A percentile compares a stretch with the other conserved stretches of the same genome.
Evolutionary conservation across 2,329 filamentous ascomycete species (phyloP).

Genomic region (Cadophora luteo-olivacea): DNA sequence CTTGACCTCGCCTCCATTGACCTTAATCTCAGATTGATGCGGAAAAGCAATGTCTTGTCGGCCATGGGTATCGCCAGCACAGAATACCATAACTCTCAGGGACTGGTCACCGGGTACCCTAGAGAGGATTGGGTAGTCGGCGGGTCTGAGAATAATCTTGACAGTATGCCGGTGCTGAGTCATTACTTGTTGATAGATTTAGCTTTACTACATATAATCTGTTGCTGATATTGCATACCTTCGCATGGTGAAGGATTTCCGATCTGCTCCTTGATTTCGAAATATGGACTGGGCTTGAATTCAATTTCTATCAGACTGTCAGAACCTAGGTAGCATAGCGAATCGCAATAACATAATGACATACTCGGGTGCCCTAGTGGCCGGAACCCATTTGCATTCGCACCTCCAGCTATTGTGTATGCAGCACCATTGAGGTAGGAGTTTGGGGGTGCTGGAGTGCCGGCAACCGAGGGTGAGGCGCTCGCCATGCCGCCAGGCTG

Average conservation of each 20-base stretch:
- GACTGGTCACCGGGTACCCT: constrained; percentile 37
- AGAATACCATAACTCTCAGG: constrained; percentile 82
- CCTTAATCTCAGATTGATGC: constrained; percentile 88
- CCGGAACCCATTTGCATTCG: constrained; percentile 15
- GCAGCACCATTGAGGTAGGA: constrained; percentile 20
- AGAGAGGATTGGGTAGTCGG: constrained; percentile 50
- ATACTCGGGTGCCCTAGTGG: constrained; percentile 26
- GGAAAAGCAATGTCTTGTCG: constrained; percentile 86
- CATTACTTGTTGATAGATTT: constrained; percentile 42
- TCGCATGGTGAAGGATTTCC: constrained; percentile 73
- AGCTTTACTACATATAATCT: neutral
- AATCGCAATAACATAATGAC: neutral
- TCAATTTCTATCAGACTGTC: constrained; percentile 46
- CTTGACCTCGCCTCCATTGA: constrained; percentile 87
- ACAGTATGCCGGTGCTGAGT: constrained; percentile 51
- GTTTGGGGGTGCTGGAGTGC: constrained; percentile 26
- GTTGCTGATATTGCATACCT: constrained; percentile 58
- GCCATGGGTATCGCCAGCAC: constrained; percentile 68
- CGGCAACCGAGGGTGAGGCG: constrained; percentile 32
- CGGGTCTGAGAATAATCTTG: constrained; percentile 62
- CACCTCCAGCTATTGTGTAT: constrained; percentile 31
- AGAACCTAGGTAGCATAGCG: constrained; percentile 19
- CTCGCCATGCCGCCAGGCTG: constrained; percentile 22
- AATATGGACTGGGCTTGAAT: constrained; percentile 87
- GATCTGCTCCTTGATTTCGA: constrained; percentile 70